Evolutionary conservation across 305 asterid species (phyloP).

Genomic region (Fraxinus platypoda): DNA sequence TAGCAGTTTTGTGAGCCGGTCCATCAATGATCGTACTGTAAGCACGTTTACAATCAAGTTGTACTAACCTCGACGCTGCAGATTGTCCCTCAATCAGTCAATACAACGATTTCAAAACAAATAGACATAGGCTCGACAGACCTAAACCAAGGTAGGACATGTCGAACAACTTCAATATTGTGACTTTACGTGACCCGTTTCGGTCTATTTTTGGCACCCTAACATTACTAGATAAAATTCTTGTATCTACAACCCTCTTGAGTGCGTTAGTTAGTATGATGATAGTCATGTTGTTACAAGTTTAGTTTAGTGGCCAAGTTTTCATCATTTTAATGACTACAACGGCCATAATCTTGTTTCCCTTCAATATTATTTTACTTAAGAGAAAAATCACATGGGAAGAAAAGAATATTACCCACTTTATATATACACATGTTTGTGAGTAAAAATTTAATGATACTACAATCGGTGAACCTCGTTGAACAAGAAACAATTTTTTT

Average conservation of each 20-base stretch:
- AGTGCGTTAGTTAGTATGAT: background rate
- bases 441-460: background rate
- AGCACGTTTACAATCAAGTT: background rate
- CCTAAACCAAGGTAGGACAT: background rate
- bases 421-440: background rate
- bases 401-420: background rate
- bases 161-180: background rate
- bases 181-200: background rate
- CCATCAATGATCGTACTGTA: background rate
- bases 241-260: background rate
- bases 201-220: background rate
- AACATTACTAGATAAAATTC: background rate
- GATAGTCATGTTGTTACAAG: constrained; percentile 12
- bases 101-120: too few species aligned
- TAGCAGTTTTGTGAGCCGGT: background rate
- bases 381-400: background rate
- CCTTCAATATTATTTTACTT: background rate
- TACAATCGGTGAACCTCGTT: background rate
- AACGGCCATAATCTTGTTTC: background rate
- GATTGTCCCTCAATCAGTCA: background rate
- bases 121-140: background rate
- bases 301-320: constrained; percentile 27
- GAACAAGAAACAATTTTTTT: background rate
- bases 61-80: background rate
- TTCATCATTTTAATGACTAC: constrained; percentile 21